Percentiles rank a stretch among this genome's conserved stretches.
Conservation (phyloP, 139 green algal species). For the Chlamydomonas sp. region DNA sequence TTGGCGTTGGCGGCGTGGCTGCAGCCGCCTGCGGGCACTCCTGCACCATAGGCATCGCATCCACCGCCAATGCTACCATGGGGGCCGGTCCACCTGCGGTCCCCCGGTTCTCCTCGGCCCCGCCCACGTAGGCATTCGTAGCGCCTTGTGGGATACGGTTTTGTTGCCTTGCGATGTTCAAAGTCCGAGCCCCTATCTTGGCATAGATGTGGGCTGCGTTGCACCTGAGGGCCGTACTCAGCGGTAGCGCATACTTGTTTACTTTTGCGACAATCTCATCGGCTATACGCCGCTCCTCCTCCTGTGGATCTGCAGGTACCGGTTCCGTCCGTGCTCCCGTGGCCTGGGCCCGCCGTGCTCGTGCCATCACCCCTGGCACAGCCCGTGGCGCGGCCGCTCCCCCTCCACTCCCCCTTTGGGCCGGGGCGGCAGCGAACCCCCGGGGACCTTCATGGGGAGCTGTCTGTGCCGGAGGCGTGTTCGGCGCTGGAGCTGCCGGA, state of each 20-base stretch:
- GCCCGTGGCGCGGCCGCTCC: neutral
- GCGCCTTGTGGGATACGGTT: neutral
- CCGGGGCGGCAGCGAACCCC: too few relatives aligned
- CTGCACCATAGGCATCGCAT: neutral
- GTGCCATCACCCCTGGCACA: neutral
- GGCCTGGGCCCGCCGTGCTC: neutral
- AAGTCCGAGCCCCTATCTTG: neutral
- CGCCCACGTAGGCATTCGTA: neutral
- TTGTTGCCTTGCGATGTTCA: neutral
- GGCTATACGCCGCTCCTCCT: conserved; percentile 1
- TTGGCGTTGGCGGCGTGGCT: neutral
- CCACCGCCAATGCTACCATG: neutral
- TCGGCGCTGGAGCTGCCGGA: neutral
- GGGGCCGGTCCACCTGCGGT: neutral
- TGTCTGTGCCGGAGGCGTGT: too few relatives aligned
- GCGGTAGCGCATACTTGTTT: neutral
- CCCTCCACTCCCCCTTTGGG: too few relatives aligned
- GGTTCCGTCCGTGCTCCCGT: neutral
- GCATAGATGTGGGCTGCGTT: conserved; percentile 7
- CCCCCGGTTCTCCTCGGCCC: neutral
- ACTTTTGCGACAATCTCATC: neutral
- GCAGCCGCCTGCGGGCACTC: too few relatives aligned
- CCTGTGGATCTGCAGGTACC: neutral
- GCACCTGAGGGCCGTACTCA: neutral
- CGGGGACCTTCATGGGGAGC: too few relatives aligned